phyloP scores from a whole-genome alignment of 345 rosid species.

The Cochlearia excelsa region DNA sequence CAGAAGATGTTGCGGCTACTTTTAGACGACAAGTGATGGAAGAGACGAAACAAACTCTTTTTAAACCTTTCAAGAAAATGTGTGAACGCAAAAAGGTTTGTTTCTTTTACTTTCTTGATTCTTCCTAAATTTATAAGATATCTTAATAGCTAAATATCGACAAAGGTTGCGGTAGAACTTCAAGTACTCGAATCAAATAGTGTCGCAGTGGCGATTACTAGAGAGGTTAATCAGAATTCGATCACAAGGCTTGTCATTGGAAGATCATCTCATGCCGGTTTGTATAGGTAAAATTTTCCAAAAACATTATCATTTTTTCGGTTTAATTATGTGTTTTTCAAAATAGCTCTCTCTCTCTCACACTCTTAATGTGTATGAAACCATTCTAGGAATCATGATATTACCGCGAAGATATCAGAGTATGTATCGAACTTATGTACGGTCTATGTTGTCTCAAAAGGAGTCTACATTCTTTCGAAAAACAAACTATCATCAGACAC shows the following conservation, averaged over 20 bases:
- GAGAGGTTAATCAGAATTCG: slow-evolving; percentile 46
- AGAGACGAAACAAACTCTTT: slow-evolving; percentile 50
- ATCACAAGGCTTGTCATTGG: slow-evolving; percentile 78
- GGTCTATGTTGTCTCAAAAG: slow-evolving; percentile 70
- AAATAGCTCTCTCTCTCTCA: neutral
- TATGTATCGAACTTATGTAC: slow-evolving; percentile 60
- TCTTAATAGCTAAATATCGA: slow-evolving; percentile 7
- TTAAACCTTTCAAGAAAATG: slow-evolving; percentile 56
- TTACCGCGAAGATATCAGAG: slow-evolving; percentile 56
- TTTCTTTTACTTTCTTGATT: neutral
- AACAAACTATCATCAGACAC: slow-evolving; percentile 43
- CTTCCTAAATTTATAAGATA: neutral
- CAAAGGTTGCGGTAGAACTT: slow-evolving; percentile 61
- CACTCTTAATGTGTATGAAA: slow-evolving; percentile 2
- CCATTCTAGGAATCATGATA: slow-evolving; percentile 33
- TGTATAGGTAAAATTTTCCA: slow-evolving; percentile 25
- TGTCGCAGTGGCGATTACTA: slow-evolving; percentile 59
- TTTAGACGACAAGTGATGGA: slow-evolving; percentile 59
- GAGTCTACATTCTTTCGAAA: slow-evolving; percentile 62
- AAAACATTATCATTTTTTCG: neutral
- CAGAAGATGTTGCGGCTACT: slow-evolving; percentile 69
- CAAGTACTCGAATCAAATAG: slow-evolving; percentile 58
- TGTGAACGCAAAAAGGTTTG: slow-evolving; percentile 57
- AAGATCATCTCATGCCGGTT: slow-evolving; percentile 52
- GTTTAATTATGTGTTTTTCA: neutral